A percentile compares a stretch with the other conserved stretches of the same genome.
phyloP scores from a whole-genome alignment of 2,329 filamentous ascomycete species.

The Biscogniauxia mediterranea region DNA sequence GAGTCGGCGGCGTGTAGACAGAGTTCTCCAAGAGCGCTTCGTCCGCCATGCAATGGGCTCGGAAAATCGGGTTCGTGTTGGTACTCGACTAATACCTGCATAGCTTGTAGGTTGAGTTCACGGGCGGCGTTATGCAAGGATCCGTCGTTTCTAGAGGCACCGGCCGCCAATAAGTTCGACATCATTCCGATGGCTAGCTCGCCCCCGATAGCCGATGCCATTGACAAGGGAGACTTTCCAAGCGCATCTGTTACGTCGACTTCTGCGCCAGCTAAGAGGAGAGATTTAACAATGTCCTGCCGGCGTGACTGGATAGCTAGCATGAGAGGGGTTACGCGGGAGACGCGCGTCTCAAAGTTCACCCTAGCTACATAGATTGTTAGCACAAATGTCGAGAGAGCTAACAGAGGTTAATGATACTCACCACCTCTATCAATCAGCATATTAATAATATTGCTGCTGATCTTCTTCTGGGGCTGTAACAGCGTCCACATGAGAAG shows the following conservation, averaged over 20 bases:
- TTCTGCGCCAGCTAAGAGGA: slow-evolving; percentile 59
- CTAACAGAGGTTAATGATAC: slow-evolving; percentile 5
- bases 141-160: slow-evolving; percentile 60
- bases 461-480: slow-evolving; percentile 62
- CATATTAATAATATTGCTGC: slow-evolving; percentile 54
- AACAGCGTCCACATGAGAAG: slow-evolving; percentile 60
- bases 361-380: slow-evolving; percentile 46
- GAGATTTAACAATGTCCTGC: slow-evolving; percentile 54
- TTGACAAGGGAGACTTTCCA: slow-evolving; percentile 58
- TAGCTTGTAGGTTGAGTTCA: slow-evolving; percentile 55
- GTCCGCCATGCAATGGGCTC: slow-evolving; percentile 59
- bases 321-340: slow-evolving; percentile 57
- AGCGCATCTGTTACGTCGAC: slow-evolving; percentile 56
- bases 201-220: slow-evolving; percentile 56
- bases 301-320: slow-evolving; percentile 55
- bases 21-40: slow-evolving; percentile 62
- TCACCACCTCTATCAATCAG: slow-evolving; percentile 47
- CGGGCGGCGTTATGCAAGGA: slow-evolving; percentile 65
- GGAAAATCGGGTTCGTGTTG: slow-evolving; percentile 66
- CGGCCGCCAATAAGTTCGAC: slow-evolving; percentile 52
- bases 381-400: background rate
- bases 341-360: slow-evolving; percentile 51
- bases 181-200: slow-evolving; percentile 54
- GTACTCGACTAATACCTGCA: slow-evolving; percentile 55
- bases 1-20: slow-evolving; percentile 54